A percentile compares a stretch with the other conserved stretches of the same genome.
Conservation (phyloP, 2,329 filamentous ascomycete species). For the Didymella pinodella region DNA sequence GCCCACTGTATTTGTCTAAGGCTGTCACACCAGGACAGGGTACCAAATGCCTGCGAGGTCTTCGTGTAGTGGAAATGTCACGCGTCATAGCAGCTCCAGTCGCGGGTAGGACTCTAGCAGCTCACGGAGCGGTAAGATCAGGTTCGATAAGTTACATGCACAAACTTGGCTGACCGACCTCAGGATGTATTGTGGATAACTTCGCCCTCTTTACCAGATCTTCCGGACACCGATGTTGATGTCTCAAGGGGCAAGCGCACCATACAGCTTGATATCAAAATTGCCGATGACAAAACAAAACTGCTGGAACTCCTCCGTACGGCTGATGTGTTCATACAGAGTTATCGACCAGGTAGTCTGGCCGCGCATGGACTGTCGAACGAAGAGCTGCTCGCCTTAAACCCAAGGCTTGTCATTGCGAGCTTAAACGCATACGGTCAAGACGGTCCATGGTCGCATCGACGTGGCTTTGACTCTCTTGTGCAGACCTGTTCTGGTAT, state of each 20-base stretch:
- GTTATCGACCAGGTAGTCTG: conserved; percentile 60
- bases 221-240: conserved; percentile 51
- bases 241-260: conserved; percentile 60
- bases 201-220: conserved; percentile 54
- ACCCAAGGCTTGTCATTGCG: conserved; percentile 59
- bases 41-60: conserved; percentile 50
- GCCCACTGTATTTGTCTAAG: conserved; percentile 12
- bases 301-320: conserved; percentile 56
- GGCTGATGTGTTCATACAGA: conserved; percentile 63
- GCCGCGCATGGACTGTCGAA: conserved; percentile 54
- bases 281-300: conserved; percentile 51
- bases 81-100: conserved; percentile 57
- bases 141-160: too few relatives aligned
- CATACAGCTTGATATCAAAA: conserved; percentile 58
- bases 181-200: conserved; percentile 57
- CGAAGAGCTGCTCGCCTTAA: conserved; percentile 50
- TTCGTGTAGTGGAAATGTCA: conserved; percentile 54
- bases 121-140: conserved; percentile 50
- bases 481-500: conserved; percentile 65
- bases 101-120: conserved; percentile 53
- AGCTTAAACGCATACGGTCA: conserved; percentile 64
- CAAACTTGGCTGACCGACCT: neutral
- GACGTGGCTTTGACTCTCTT: conserved; percentile 64
- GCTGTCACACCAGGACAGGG: neutral
- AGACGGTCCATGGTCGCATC: conserved; percentile 55